Evolutionary conservation across 2,329 filamentous ascomycete species (phyloP), one percentile per base, ranked within the genome.

Genomic region (Cercospora sojina): DNA sequence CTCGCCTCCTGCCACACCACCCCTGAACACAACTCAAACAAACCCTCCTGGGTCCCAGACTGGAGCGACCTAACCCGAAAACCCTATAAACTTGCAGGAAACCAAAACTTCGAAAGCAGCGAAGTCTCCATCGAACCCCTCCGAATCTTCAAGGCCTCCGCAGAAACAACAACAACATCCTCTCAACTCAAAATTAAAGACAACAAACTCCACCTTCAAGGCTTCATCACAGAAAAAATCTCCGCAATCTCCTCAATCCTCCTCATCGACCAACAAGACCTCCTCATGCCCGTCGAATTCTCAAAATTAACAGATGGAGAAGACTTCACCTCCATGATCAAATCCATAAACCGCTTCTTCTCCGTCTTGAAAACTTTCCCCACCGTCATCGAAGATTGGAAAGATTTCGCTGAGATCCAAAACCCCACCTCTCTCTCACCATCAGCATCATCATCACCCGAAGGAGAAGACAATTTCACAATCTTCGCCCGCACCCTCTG

Each of bases 41-140:
- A 41, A 12, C 58, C 58, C 10, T 38, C 58, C 47, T 65, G 64
- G 57, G 64, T 56, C 10, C 64, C 64, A 23, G 58, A 65, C 58
- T 65, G 64, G 64, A 31, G 35, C 18, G 57, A 56, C 23, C 29
- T 38, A 5, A 43, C 16, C 13, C 29, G 47, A 18, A 43, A 57
- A 43, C 49, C 58, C 12, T 65, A 61, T 43, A 47, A 32, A 29
- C 58, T 65, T 7, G 23, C 63, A 5, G 63, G 63, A 20, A 32
- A 65, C 47, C 43, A 65, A 43, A 62, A 65, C 31, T 60, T 60
- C 32, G 57, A 51, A 47, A 61, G 49, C 35, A 60, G 41, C 9
- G 32, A 41, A 13, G 25, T 43, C 25, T 53, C 57, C 13, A 41
- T n/a, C 9, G 35, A 61, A 12, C 47, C 58, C 5, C 10, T 65